A percentile compares a stretch with the other conserved stretches of the same genome.
phyloP scores from a whole-genome alignment of 2,329 filamentous ascomycete species.

The Botrytis fabae region DNA sequence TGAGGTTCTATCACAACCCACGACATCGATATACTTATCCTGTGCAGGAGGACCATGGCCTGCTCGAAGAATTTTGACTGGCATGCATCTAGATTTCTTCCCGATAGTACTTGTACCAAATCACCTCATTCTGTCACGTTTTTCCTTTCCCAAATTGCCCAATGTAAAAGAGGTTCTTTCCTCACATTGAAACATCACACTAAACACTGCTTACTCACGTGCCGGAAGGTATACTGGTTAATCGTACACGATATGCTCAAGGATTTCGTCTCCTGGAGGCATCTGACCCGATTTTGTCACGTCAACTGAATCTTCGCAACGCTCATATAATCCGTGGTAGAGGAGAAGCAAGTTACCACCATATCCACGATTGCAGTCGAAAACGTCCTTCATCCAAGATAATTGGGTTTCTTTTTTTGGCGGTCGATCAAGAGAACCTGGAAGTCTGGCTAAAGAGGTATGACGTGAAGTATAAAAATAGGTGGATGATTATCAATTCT shows the following conservation, averaged over 20 bases:
- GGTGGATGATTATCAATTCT: background rate
- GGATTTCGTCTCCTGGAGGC: conserved; percentile 1
- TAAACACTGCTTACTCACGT: background rate
- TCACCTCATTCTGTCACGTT: background rate
- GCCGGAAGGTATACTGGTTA: background rate
- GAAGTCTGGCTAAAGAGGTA: background rate
- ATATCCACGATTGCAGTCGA: background rate
- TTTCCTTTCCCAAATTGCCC: background rate
- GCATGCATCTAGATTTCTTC: background rate
- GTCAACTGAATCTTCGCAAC: background rate
- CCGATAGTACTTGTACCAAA: background rate
- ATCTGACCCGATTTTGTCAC: background rate
- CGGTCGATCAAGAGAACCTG: background rate
- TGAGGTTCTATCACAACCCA: background rate
- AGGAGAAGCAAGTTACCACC: background rate
- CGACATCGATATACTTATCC: background rate
- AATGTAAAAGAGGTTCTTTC: background rate
- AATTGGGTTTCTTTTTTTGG: background rate
- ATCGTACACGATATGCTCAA: background rate
- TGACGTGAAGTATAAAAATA: conserved; percentile 12
- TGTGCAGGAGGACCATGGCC: background rate
- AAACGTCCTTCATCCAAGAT: background rate
- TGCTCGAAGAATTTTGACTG: background rate
- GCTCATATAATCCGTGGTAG: background rate
- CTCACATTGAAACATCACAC: background rate